These are phyloP conservation scores for Litchi chinensis DNA, from an alignment of 345 rosid species.

Conservation along the genomic window DNA sequence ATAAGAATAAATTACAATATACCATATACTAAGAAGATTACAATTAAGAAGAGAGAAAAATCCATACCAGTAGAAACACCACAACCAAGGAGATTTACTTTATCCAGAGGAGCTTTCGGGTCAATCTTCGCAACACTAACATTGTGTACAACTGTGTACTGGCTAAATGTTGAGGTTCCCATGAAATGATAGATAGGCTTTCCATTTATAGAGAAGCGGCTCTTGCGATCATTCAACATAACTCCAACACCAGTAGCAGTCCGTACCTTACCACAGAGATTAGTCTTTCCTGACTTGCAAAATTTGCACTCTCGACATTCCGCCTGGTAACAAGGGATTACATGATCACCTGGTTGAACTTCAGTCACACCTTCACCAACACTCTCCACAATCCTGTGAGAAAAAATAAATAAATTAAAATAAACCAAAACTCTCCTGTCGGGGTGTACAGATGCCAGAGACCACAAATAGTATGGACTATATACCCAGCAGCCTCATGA, in stretches of 20 bases:
- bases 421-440: not conserved
- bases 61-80: constrained; percentile 95
- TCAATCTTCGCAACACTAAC: constrained; percentile 97
- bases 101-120: constrained; percentile 89
- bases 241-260: constrained; percentile 93
- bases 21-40: not conserved
- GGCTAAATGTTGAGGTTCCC: constrained; percentile 99
- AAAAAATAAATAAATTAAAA: constrained; percentile 6
- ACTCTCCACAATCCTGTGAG: constrained; percentile 82
- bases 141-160: constrained; percentile 96
- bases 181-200: constrained; percentile 92
- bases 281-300: constrained; percentile 97
- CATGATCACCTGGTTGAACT: constrained; percentile 94
- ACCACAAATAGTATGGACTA: not conserved
- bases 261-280: constrained; percentile 94
- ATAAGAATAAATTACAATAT: not conserved
- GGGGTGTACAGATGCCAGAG: constrained; percentile 3
- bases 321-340: constrained; percentile 98
- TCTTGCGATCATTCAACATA: constrained; percentile 89
- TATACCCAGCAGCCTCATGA: constrained; percentile 97
- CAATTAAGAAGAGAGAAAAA: not conserved
- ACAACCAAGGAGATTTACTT: constrained; percentile 99
- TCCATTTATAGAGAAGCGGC: constrained; percentile 87
- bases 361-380: constrained; percentile 97
- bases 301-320: constrained; percentile 98